These are phyloP conservation scores for Verticillium isaacii DNA, from an alignment of 2,329 filamentous ascomycete species.

Conservation along the genomic window DNA sequence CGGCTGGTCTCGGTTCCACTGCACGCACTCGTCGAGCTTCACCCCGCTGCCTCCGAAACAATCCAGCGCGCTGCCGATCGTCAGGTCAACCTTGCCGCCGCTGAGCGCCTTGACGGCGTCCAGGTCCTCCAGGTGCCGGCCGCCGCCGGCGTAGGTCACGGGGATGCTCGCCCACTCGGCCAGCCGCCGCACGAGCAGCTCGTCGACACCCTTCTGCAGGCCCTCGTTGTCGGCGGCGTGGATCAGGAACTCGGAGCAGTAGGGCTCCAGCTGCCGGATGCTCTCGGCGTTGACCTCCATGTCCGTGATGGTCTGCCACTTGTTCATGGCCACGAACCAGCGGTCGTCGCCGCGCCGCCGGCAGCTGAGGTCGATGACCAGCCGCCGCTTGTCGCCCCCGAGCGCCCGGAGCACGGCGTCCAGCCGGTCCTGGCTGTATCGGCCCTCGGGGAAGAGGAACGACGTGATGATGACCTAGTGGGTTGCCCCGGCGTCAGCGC, in stretches of 20 bases:
- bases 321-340: slow-evolving; percentile 99
- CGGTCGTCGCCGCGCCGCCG: slow-evolving; percentile 63
- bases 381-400: slow-evolving; percentile 67
- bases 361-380: slow-evolving; percentile 95
- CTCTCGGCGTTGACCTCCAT: slow-evolving; percentile 88
- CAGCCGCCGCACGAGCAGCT: slow-evolving; percentile 71
- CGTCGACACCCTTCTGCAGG: slow-evolving; percentile 84
- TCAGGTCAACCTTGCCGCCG: slow-evolving; percentile 79
- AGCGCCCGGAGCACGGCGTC: slow-evolving; percentile 69
- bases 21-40: slow-evolving; percentile 81
- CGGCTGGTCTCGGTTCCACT: slow-evolving; percentile 62
- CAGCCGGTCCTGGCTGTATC: slow-evolving; percentile 74
- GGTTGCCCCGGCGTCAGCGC: not conserved
- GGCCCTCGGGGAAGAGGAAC: slow-evolving; percentile 80
- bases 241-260: slow-evolving; percentile 94
- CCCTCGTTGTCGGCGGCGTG: slow-evolving; percentile 97
- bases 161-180: slow-evolving; percentile 86
- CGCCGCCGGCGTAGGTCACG: slow-evolving; percentile 96
- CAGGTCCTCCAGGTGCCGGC: slow-evolving; percentile 74
- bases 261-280: slow-evolving; percentile 76
- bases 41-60: slow-evolving; percentile 90
- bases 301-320: slow-evolving; percentile 97
- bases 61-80: slow-evolving; percentile 93
- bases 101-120: slow-evolving; percentile 78
- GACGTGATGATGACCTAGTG: slow-evolving; percentile 93